Evolutionary conservation across 106 monocot species (phyloP), one percentile per base, ranked within the genome.

Genomic region (Narthecium ossifragum): DNA sequence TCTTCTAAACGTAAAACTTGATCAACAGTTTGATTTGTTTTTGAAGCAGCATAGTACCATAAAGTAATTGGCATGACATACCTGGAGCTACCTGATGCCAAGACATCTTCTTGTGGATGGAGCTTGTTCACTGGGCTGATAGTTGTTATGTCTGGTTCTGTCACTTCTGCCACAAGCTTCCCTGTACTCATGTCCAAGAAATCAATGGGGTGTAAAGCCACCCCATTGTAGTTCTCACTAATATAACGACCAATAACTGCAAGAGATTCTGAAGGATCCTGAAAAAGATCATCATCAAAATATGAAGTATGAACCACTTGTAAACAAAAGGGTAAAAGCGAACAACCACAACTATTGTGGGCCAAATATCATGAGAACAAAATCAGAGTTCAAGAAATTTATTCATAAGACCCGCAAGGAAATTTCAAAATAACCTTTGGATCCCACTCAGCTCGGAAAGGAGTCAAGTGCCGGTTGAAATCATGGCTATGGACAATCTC

Each of bases 401-500:
- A n/a, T n/a, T n/a, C n/a, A n/a, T n/a, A n/a, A n/a, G n/a, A n/a
- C n/a, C n/a, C n/a, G n/a, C n/a, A n/a, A n/a, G n/a, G n/a, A n/a
- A n/a, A n/a, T n/a, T n/a, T n/a, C n/a, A n/a, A n/a, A 23, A 60
- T n/a, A 52, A 93, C 93, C 82, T 94, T 94, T 56, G 94, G 94
- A 57, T 94, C 94, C 94, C 94, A 94, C 70, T 94, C 90, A 21
- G 88, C 94, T 60, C 73, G 70, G 54, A 94, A 94, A 55, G 89
- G 82, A 70, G 94, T 94, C 67, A 90, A 59, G 54, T 94, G 90
- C 18, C 94, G 66, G 51, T 86, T 90, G 67, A 90, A 94, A 76
- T 94, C 89, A 71, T 94, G 89, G 49, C 94, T 94, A 60, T 90
- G 94, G 31, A 90, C 80, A 34, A 94, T 90, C 60, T 94, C 90